Base-by-base conservation (phyloP, 176 grass and related monocot species). In the Alopecurus myosuroides region DNA sequence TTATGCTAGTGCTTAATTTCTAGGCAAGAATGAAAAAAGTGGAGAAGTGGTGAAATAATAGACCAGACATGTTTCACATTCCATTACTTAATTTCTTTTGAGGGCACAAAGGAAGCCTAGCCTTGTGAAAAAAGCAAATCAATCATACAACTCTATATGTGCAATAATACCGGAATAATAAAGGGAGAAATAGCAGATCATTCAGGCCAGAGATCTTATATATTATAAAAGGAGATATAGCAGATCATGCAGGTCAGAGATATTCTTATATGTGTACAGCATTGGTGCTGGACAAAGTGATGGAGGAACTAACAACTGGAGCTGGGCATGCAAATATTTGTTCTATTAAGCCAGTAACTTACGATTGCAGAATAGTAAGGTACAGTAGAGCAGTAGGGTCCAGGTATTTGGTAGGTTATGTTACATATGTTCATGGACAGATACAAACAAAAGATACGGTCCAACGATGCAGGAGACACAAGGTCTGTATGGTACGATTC, bases 11-110 rank as follows among this genome's bases (percentile, higher is more conserved):
- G 71, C 49, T 82, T 75, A 11, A 23, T 40, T 81, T 76, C 57
- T 87, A 68, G 58, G 48, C 36, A 25, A 33, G 11, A 51, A 34
- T 44, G 23, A 81, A 73, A 81, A 73, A 80, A 57, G n/a, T 70
- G 40, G 45, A 14, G 29, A 37, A 17, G 20, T 51, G 40, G 25
- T 35, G 39, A 33, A 48, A 48, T 25, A 49, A 26, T 63, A 35
- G 71, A 49, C 40, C 12, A 73, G 9, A 15, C 53, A 51, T 65
- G 71, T 36, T 84, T 37, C 71, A 39, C 56, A 84, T 50, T 51
- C 28, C 53, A 35, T 61, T 74, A 40, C 34, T 31, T 25, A 42
- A 82, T 75, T 35, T 31, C 20, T 63, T 76, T 84, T 64, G 19
- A 64, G 40, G 29, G n/a, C 13, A 63, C 71, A 76, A 76, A 76